Base-by-base conservation (phyloP, 148 eudicot species). In the Silene latifolia region DNA sequence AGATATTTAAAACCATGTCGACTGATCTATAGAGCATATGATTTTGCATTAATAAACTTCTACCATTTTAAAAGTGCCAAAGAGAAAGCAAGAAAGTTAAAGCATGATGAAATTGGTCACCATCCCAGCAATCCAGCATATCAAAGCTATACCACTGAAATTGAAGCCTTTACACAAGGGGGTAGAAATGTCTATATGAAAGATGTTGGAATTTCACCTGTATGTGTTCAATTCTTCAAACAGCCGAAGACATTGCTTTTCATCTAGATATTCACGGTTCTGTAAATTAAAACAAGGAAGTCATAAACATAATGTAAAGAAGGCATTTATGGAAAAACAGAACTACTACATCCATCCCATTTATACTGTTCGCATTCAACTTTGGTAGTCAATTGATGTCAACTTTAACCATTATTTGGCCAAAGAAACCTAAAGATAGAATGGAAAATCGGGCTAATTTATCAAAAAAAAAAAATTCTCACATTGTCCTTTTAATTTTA, bases 161-260 rank as follows among this genome's bases (percentile, higher is more conserved):
- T 21, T 65, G 54, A 76, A 76, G 42, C 66, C 23, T 4, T 11
- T 17, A 17, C 66, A 18, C 6, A 63, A 39, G 32, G 25, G 51
- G 60, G 11, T 3, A 69, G 25, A 53, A 25, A 58, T 57, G 54
- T 18, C 0, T 44, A 17, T n/a, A n/a, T 47, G 19, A 10, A 17
- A 63, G 17, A 21, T 60, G 69, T 65, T 44, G 42, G n/a, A 63
- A 61, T 57, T 46, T 15, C 79, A 94, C 98, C 98, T 90, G 97
- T 96, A 96, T 60, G 78, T 89, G 79, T 90, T 90, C 54, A 96
- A 86, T 80, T 93, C 99, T 61, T 88, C 94, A 79, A 96, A 96
- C 74, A 96, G 83, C 35, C 47, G 78, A 54, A 85, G 80, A 71
- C 97, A 96, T 72, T 96, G 98, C 1, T 83, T 82, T 75, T 90